Evolutionary conservation across 257 asterid species (phyloP).

Genomic region (Solanum raphanifolium): DNA sequence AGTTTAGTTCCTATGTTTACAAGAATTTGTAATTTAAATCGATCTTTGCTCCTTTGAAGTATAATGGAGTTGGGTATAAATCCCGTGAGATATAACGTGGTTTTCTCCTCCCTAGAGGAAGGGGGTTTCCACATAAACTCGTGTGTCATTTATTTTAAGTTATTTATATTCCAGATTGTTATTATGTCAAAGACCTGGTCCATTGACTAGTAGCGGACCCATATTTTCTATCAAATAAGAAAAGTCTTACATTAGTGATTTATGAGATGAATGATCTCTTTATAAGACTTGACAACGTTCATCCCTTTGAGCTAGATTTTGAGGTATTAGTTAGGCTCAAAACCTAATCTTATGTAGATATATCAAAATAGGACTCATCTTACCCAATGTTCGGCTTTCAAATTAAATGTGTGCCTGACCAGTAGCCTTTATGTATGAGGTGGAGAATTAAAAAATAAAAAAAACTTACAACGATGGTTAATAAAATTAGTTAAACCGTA

Average conservation of each 20-base stretch:
- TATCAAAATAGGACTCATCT: no score
- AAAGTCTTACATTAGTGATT: no score
- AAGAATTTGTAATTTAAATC: no score
- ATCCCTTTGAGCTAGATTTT: not conserved
- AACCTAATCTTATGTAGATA: not conserved
- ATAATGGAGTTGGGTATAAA: not conserved
- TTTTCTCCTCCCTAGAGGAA: not conserved
- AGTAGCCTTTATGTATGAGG: not conserved
- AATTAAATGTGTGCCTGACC: no score
- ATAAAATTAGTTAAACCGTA: not conserved
- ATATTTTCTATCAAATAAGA: no score
- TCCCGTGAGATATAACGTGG: no score
- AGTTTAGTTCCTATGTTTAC: not conserved
- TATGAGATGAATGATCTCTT: not conserved
- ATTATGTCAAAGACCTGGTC: not conserved
- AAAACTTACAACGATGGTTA: not conserved
- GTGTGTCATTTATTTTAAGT: not conserved
- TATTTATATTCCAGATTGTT: not conserved
- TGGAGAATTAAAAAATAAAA: not conserved
- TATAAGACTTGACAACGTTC: no score
- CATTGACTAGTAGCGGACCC: not conserved
- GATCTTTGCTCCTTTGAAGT: not conserved
- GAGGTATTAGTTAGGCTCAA: not conserved
- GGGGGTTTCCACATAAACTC: not conserved
- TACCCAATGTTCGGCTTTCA: not conserved